Base-by-base conservation (phyloP, 176 grass and related monocot species). In the Cenchrus fungigraminus region DNA sequence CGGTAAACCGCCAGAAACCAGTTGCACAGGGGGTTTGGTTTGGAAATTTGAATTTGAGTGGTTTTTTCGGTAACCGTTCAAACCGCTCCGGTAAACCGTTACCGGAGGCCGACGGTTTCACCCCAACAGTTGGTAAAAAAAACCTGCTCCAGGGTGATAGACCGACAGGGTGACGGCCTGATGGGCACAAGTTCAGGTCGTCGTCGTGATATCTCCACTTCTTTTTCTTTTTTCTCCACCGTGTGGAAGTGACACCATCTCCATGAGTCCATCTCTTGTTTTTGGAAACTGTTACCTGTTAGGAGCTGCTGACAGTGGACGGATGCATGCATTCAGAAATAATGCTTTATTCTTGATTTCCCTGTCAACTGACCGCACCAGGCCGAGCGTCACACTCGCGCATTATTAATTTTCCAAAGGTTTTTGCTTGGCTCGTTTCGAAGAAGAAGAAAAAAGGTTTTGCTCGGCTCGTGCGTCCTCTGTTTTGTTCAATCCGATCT, bases 301-400 rank as follows among this genome's bases (percentile, higher is more conserved):
- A 29, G 58, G 59, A 65, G 29, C 47, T 17, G 50, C 2, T 54
- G 58, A 28, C 60, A 66, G 60, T 25, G 31, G 71, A 65, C 51
- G 31, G 8, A 34, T 74, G 12, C 29, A 19, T 52, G 28, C 12
- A 46, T 46, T 46, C 45, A 13, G 5, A 12, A 31, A 53, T 9
- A 28, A 16, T 25, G 58, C 16, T 40, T 57, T 4, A n/a, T 83
- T 64, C 44, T 32, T 83, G 68, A 8, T 51, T 29, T 47, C n/a
- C 58, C n/a, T 61, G 58, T 68, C 79, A 68, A 10, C 42, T 68
- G 78, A 31, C 11, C 28, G 53, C 53, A 64, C n/a, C 61, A 59
- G 19, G 56, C 56, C 56, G 6, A 7, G 19, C 0, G 56, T 59
- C 19, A 20, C n/a, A 9, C 56, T n/a, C 56, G 9, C 22, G 9